phyloP scores from a whole-genome alignment of 345 rosid genomes.

The Arabidopsis suecica region DNA sequence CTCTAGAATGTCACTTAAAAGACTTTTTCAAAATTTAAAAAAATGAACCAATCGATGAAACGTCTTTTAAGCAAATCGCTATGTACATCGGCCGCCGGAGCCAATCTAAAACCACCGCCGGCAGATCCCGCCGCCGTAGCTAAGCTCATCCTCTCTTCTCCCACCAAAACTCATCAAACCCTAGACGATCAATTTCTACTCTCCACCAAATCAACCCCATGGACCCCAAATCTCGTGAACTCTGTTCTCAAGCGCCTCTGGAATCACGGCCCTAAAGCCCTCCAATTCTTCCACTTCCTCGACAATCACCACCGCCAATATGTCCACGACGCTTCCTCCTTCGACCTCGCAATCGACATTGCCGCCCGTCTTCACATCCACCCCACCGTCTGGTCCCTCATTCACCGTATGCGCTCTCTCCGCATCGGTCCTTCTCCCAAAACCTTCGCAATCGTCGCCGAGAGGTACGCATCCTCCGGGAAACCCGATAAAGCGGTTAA shows the following conservation, averaged over 20 bases:
- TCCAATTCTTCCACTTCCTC: conserved; percentile 72
- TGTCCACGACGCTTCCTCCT: conserved; percentile 66
- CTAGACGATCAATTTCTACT: conserved; percentile 50
- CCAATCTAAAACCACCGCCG: conserved; percentile 33
- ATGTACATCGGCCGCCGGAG: conserved; percentile 32
- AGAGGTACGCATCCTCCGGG: conserved; percentile 71
- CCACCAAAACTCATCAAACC: conserved; percentile 42
- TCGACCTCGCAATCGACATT: conserved; percentile 82
- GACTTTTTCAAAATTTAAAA: background rate
- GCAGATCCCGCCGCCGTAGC: conserved; percentile 43
- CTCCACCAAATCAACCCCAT: conserved; percentile 51
- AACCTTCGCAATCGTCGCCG: conserved; percentile 76
- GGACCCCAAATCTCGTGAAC: conserved; percentile 76
- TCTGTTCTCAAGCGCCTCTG: conserved; percentile 70
- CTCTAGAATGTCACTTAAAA: background rate
- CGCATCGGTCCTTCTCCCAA: conserved; percentile 69
- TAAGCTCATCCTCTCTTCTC: conserved; percentile 51
- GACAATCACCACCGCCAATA: conserved; percentile 57
- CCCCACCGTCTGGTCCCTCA: conserved; percentile 55
- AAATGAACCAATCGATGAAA: conserved; percentile 17
- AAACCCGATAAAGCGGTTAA: conserved; percentile 77
- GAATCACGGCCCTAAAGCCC: conserved; percentile 89
- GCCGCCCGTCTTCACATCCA: conserved; percentile 75
- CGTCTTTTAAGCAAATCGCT: conserved; percentile 35
- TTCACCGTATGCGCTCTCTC: conserved; percentile 72